Conservation (phyloP, 768 basidiomycete genomes). For the Tricholoma furcatifolium region DNA sequence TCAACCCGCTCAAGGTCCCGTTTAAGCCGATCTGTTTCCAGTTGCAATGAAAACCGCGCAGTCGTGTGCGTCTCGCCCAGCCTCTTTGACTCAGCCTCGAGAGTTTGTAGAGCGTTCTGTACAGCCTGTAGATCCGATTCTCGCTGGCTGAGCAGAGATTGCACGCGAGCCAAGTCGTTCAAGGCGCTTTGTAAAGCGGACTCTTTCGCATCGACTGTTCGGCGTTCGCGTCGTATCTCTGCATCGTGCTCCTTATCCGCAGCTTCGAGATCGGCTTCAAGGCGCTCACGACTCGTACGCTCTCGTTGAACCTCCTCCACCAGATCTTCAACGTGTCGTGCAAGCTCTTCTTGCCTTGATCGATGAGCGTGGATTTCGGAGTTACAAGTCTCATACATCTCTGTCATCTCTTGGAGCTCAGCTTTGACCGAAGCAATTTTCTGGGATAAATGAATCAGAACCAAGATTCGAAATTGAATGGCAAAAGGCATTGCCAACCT, state of each 20-base stretch:
- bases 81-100: constrained; percentile 76
- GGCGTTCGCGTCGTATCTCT: constrained; percentile 55
- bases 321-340: constrained; percentile 70
- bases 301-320: constrained; percentile 61
- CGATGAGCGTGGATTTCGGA: constrained; percentile 68
- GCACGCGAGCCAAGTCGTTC: constrained; percentile 59
- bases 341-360: constrained; percentile 75
- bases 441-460: constrained; percentile 31
- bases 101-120: constrained; percentile 63
- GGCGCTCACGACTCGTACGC: constrained; percentile 51
- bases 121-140: constrained; percentile 75
- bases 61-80: constrained; percentile 84
- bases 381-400: constrained; percentile 61
- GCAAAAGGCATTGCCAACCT: constrained; percentile 55
- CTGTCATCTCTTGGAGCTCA: constrained; percentile 64
- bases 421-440: constrained; percentile 66
- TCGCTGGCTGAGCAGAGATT: constrained; percentile 65
- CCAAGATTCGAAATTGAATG: neutral
- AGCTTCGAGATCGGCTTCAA: constrained; percentile 52
- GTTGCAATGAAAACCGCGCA: constrained; percentile 81
- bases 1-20: constrained; percentile 82
- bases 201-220: constrained; percentile 69
- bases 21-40: constrained; percentile 85
- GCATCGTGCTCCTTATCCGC: constrained; percentile 66
- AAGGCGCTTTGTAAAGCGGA: constrained; percentile 62